Percentiles rank a stretch among this genome's conserved stretches.
Evolutionary conservation across 2,329 filamentous ascomycete species (phyloP).

Genomic region (Botrytis paeoniae): DNA sequence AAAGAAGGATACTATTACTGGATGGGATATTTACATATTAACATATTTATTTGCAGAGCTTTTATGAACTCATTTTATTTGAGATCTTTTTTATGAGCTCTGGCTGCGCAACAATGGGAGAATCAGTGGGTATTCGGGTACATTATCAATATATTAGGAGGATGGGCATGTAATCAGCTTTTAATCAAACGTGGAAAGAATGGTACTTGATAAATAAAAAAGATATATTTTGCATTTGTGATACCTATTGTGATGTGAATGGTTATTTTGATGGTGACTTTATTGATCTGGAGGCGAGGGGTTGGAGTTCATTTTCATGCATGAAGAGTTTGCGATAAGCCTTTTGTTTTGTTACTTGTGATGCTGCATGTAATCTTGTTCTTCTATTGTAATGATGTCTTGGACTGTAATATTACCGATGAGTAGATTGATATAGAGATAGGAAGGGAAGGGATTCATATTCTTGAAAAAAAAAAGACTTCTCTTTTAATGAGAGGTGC

Average conservation of each 20-base stretch:
- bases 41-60: constrained; percentile 11
- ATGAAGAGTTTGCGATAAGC: not conserved
- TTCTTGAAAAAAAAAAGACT: not conserved
- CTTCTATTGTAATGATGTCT: not conserved
- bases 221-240: not conserved
- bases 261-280: not conserved
- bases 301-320: not conserved
- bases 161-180: constrained; percentile 1
- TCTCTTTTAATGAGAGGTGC: no score
- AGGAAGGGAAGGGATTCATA: not conserved
- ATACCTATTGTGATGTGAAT: not conserved
- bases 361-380: not conserved
- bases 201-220: not conserved
- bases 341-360: not conserved
- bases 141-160: constrained; percentile 4
- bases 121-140: not conserved
- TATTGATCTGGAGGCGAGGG: not conserved
- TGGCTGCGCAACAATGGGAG: not conserved
- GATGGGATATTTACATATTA: not conserved
- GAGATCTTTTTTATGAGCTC: constrained; percentile 1
- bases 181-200: not conserved
- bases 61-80: not conserved
- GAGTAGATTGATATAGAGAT: not conserved
- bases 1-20: not conserved
- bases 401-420: not conserved